Base-by-base conservation (phyloP, 1,284 basidiomycete genomes). In the Trametes hirsuta region DNA sequence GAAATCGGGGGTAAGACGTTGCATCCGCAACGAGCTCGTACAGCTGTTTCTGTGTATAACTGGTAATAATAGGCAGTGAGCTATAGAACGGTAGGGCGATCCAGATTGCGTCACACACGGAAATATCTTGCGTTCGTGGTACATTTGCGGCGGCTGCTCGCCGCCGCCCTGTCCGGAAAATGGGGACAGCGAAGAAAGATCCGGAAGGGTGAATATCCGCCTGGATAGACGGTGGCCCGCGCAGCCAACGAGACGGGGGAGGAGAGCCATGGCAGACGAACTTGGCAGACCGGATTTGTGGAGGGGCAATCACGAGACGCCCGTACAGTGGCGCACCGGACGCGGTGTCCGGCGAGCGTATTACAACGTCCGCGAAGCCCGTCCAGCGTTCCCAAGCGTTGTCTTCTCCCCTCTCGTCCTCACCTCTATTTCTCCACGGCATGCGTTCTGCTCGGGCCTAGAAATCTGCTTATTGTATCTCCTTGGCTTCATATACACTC, bases 1-100 rank as follows among this genome's bases (percentile, higher is more conserved):
- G 80, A 71, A 98, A 99, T 51, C 79, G 78, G 11, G 88, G 82
- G 75, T 98, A 99, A 4, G 92, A 90, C 8, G 84, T 84, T 21
- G 98, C 91, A 75, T 98, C 91, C 14, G 94, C 85, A 47, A 99
- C 93, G 58, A 98, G 77, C 5, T 85, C 78, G 76, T 96, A 98
- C 2, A 99, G 82, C 72, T 98, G 86, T 47, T 81, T 80, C 61
- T 81, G 84, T n/a, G 80, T 78, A 70, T 91, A 94, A 30, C 87
- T 93, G 72, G 8, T 34, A 22, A 45, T 5, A 5, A 74, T 73
- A 41, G 45, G 10, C 37, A 37, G 34, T 57, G 34, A 44, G 53
- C 37, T 40, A 44, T 21, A 41, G 36, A 34, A 40, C 37, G 55
- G 49, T n/a, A 54, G 44, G 45, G 39, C 50, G 37, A 60, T 39